Base-by-base conservation (phyloP, 768 basidiomycete genomes). In the Psilocybe tampanensis region DNA sequence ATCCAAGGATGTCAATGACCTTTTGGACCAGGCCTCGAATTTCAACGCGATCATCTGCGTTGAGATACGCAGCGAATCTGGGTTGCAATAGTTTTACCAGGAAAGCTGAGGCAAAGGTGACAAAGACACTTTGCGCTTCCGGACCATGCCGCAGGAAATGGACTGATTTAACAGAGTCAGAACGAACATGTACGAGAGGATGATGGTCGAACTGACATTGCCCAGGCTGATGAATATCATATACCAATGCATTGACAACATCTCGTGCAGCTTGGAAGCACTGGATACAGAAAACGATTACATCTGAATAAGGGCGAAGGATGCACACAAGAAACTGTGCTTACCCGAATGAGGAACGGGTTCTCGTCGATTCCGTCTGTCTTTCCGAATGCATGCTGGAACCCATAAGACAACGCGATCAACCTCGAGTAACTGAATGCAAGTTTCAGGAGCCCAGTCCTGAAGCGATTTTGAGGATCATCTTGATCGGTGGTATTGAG, bases 81-180 rank as follows among this genome's bases (percentile, higher is more conserved):
- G 89, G 90, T 72, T 90, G 89, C 12, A 94, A 76, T n/a, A 93
- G 80, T 87, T 94, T 93, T 60, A 94, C 80, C 15, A 94, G 76
- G 76, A 94, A 94, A 2, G 91, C 86, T 8, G 86, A 85, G 9
- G 92, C 91, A 60, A 92, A 93, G 0, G 87, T 90, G 22, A 86
- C 80, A 62, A 93, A 91, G 9, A 93, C 86, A 58, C 85, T 86
- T 61, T 92, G 87, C 0, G 88, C 86, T 66, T 92, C 90, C 2
- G 91, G 90, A 0, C 89, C 91, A 65, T 90, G 88, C 3, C 86
- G 81, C 50, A 88, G 78, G 59, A 80, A 86, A 23, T 86, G 69
- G 19, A 56, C 58, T 61, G 43, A 29, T 34, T 60, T 17, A 62
- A 49, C 45, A 60, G n/a, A 57, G 15, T 63, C 42, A 54, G 54